phyloP scores from a whole-genome alignment of 2,329 filamentous ascomycete genomes.

The Endoconidiophora laricicola region DNA sequence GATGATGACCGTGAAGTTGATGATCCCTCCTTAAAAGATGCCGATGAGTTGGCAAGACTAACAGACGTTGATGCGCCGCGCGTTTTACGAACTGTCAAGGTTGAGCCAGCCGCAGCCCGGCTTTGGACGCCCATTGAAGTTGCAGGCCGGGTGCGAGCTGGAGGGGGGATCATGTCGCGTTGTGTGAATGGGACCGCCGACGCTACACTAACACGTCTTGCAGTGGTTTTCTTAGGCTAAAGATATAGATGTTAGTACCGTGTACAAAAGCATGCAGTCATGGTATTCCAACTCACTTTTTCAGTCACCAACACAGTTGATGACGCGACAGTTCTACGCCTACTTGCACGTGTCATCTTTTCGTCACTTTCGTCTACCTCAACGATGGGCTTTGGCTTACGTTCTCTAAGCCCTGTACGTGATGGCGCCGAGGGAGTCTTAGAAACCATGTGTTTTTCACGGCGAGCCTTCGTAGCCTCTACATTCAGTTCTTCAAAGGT shows the following conservation, averaged over 20 bases:
- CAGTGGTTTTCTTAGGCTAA: slow-evolving; percentile 1
- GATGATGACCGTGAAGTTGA: background rate
- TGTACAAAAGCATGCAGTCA: background rate
- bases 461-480: slow-evolving; percentile 43
- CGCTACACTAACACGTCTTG: slow-evolving; percentile 32
- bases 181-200: slow-evolving; percentile 20
- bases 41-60: background rate
- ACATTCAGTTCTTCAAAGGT: slow-evolving; percentile 62
- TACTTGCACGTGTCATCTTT: slow-evolving; percentile 24
- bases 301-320: slow-evolving; percentile 20
- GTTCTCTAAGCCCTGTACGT: slow-evolving; percentile 57
- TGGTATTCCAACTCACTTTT: slow-evolving; percentile 20
- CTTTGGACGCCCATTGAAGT: slow-evolving; percentile 3
- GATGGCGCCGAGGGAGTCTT: slow-evolving; percentile 20
- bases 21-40: background rate
- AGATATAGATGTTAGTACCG: background rate
- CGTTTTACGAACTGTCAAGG: slow-evolving; percentile 9
- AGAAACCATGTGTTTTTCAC: slow-evolving; percentile 44
- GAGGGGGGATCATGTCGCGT: background rate
- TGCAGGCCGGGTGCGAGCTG: background rate
- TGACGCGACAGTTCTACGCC: slow-evolving; percentile 42
- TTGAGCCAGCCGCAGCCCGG: background rate
- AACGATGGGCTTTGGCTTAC: slow-evolving; percentile 43
- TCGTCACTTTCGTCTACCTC: slow-evolving; percentile 29
- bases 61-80: background rate